A percentile compares a stretch with the other conserved stretches of the same genome.
phyloP scores from a whole-genome alignment of 164 flowering plant species.

The Platanus orientalis region DNA sequence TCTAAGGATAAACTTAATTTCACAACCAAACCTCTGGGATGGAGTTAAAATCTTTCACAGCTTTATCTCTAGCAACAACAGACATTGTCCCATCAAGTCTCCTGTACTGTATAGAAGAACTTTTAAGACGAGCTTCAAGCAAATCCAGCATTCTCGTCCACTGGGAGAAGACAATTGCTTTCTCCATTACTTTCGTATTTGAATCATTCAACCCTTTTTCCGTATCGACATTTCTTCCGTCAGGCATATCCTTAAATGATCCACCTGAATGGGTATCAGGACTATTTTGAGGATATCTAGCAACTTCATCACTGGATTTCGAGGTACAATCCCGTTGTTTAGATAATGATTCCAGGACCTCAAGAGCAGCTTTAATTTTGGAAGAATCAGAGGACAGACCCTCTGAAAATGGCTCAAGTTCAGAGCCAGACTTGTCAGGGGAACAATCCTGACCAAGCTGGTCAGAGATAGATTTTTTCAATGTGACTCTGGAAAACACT shows the following conservation, averaged over 20 bases:
- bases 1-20: not conserved
- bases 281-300: constrained; percentile 15
- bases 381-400: constrained; percentile 44
- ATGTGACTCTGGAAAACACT: constrained; percentile 58
- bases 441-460: constrained; percentile 24
- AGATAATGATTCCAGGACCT: constrained; percentile 55
- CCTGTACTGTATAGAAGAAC: constrained; percentile 71
- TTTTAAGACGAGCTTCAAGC: constrained; percentile 66
- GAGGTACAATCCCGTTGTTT: constrained; percentile 22
- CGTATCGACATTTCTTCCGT: constrained; percentile 3
- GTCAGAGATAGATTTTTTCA: constrained; percentile 39
- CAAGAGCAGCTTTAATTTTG: constrained; percentile 77
- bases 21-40: constrained; percentile 64
- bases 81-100: constrained; percentile 97
- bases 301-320: constrained; percentile 11
- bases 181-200: constrained; percentile 38
- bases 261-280: constrained; percentile 17
- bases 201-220: constrained; percentile 14
- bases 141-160: constrained; percentile 95
- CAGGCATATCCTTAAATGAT: constrained; percentile 13
- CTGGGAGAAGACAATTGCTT: constrained; percentile 94
- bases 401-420: constrained; percentile 24
- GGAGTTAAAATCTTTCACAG: constrained; percentile 83
- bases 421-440: constrained; percentile 22
- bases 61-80: constrained; percentile 77